phyloP scores from a whole-genome alignment of 768 basidiomycete species.

The Leccinum disarticulatum region DNA sequence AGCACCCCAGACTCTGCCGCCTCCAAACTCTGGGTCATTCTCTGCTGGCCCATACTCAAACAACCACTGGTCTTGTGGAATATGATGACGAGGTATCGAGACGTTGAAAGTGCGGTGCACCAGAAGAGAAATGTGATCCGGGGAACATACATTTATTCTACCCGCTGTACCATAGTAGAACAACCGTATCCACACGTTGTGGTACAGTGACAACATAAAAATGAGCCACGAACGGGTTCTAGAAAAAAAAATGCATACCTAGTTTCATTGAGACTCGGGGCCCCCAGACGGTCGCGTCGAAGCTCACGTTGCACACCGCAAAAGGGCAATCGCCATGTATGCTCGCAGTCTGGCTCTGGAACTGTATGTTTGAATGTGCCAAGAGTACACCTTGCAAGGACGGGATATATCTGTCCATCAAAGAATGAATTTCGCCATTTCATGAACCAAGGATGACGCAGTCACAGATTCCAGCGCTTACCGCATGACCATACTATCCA shows the following conservation, averaged over 20 bases:
- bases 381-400: constrained; percentile 86
- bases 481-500: constrained; percentile 97
- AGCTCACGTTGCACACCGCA: constrained; percentile 67
- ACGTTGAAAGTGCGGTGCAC: constrained; percentile 92
- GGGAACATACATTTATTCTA: constrained; percentile 85
- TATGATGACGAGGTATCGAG: constrained; percentile 90
- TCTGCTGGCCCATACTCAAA: constrained; percentile 86
- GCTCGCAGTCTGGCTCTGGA: constrained; percentile 60
- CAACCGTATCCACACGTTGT: not conserved
- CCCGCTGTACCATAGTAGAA: constrained; percentile 51
- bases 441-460: not conserved
- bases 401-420: constrained; percentile 71
- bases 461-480: constrained; percentile 37
- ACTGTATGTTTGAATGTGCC: constrained; percentile 75
- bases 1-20: constrained; percentile 30
- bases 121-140: constrained; percentile 89
- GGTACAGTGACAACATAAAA: not conserved
- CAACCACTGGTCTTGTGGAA: constrained; percentile 75
- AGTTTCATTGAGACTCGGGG: constrained; percentile 81
- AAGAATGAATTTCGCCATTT: not conserved
- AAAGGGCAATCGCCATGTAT: constrained; percentile 87
- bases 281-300: constrained; percentile 88
- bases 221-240: not conserved
- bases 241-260: constrained; percentile 43
- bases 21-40: constrained; percentile 72